A percentile compares a stretch with the other conserved stretches of the same genome.
Conservation (phyloP, 2,329 filamentous ascomycete species). For the Annulohypoxylon truncatum region DNA sequence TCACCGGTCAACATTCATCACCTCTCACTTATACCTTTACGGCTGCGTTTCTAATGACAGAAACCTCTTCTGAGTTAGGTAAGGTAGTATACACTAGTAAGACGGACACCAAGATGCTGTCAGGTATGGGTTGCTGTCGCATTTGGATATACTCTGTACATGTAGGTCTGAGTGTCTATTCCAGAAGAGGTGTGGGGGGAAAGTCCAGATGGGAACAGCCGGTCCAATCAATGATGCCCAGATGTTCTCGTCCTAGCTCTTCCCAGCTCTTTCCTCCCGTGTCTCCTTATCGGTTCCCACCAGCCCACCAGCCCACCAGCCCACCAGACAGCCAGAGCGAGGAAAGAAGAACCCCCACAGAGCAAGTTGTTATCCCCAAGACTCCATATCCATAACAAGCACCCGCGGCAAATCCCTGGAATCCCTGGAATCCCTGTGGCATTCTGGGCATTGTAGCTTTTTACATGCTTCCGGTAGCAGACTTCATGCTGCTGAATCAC, state of each 20-base stretch:
- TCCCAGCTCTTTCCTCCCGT: conserved; percentile 5
- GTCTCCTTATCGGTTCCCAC: conserved; percentile 31
- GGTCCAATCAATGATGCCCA: conserved; percentile 24
- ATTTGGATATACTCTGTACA: conserved; percentile 30
- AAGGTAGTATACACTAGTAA: conserved; percentile 26
- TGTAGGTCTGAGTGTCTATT: conserved; percentile 7
- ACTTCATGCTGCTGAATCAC: conserved; percentile 20
- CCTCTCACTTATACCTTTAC: conserved; percentile 21
- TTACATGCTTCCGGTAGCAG: conserved; percentile 2
- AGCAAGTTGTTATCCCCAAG: background rate
- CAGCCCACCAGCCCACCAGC: conserved; percentile 11
- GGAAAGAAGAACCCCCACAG: conserved; percentile 26
- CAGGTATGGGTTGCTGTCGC: conserved; percentile 29
- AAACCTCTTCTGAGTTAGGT: background rate
- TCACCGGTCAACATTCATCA: conserved; percentile 33
- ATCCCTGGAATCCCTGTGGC: conserved; percentile 33
- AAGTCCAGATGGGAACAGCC: conserved; percentile 33
- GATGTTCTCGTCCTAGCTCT: conserved; percentile 15
- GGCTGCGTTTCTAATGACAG: background rate
- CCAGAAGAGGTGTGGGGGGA: conserved; percentile 25
- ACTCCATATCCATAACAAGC: background rate
- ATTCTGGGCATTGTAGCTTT: conserved; percentile 39
- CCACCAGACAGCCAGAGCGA: background rate
- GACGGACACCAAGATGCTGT: conserved; percentile 18
- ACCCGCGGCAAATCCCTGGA: conserved; percentile 18